Conservation (phyloP, 345 rosid species). For the Euclidium syriacum region DNA sequence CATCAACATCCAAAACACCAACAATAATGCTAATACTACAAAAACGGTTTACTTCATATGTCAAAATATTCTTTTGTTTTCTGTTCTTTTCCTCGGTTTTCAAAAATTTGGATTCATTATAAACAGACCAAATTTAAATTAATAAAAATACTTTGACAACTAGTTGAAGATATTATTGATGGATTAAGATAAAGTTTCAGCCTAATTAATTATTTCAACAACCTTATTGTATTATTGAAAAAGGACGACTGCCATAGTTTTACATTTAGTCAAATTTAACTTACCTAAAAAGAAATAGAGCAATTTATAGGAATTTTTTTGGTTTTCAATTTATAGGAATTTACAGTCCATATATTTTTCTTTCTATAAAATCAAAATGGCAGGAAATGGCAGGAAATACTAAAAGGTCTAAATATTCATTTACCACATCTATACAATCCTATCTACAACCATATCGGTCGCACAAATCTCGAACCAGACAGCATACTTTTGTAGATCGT, state of each 20-base stretch:
- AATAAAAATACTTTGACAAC: not conserved
- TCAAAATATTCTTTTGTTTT: slow-evolving; percentile 13
- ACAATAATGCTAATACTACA: slow-evolving; percentile 25
- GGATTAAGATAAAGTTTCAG: not conserved
- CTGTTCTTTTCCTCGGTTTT: not conserved
- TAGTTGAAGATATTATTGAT: not conserved
- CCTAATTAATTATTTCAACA: slow-evolving; percentile 11
- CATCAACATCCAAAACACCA: slow-evolving; percentile 12
- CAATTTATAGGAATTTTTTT: not conserved
- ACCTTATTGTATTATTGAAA: not conserved
- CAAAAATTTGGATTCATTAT: slow-evolving; percentile 2
- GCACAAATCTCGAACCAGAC: not conserved
- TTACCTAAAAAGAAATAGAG: not conserved
- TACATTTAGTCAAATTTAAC: not conserved
- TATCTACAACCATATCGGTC: not conserved
- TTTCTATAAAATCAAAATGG: not conserved
- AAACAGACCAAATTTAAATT: not conserved
- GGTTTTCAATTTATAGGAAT: too few species aligned
- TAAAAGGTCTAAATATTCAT: not conserved
- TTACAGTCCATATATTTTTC: not conserved
- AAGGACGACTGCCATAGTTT: slow-evolving; percentile 1
- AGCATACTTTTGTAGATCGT: not conserved
- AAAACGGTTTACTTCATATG: slow-evolving; percentile 14
- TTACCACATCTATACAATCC: slow-evolving; percentile 4
- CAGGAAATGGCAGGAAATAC: not conserved